Evolutionary conservation across 1,284 basidiomycete species (phyloP), one percentile per base, ranked within the genome.

Genomic region (Prillingera fragicola): DNA sequence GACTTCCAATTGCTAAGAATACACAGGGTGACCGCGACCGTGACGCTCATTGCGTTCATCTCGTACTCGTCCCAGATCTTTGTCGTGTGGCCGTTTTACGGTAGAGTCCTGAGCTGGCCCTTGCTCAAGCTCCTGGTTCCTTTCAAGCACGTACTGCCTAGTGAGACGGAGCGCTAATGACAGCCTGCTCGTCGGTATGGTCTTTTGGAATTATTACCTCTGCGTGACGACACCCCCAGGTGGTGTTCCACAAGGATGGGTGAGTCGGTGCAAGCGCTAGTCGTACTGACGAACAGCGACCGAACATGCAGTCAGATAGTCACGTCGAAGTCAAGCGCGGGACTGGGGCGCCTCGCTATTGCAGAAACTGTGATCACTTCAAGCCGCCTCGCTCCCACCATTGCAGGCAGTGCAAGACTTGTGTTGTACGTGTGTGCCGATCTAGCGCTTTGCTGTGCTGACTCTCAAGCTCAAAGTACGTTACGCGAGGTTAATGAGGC

Each of bases 11-110:
- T n/a, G n/a, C n/a, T n/a, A n/a, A n/a, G n/a, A n/a, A 45, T 33
- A 6, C 29, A 9, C 38, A 75, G 75, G 74, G 66, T 76, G 31
- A 42, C 38, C 8, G 79, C 81, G 55, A 88, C 88, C 39, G 72
- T 83, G 33, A 73, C 72, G 56, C 78, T 96, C 35, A 92, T 96
- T 56, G 80, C 76, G 34, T 96, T 94, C 71, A 89, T 95, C 57
- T 79, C 85, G 2, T 88, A 88, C 67, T 83, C 85, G 12, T 80
- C 84, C 2, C 91, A 96, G 68, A 78, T 91, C 61, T 91, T 86
- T 69, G 76, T 95, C 54, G 81, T 92, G 67, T 87, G 86, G 84
- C 89, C 89, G 29, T 91, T 86, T 85, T 90, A 90, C 60, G 84
- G 86, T 33, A 67, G 77, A 26, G 81, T 69, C 38, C 55, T 85